These are phyloP conservation scores for Kwoniella botswanensis DNA, from an alignment of 768 basidiomycete genomes.

Conservation along the genomic window DNA sequence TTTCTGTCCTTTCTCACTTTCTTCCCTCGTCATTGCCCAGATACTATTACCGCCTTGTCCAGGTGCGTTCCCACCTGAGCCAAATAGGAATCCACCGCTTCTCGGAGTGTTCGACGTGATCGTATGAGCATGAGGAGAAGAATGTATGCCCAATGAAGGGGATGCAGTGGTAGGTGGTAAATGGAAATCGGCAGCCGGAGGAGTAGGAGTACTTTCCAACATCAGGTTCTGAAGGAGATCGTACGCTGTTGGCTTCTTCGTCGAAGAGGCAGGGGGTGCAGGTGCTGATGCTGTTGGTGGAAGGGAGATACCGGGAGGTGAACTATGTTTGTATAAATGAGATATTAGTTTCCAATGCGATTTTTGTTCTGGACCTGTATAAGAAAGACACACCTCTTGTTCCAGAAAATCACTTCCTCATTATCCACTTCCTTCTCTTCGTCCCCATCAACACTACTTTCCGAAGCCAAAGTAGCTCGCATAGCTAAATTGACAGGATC, in stretches of 20 bases:
- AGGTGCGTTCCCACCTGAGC: conserved; percentile 19
- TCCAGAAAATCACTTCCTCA: conserved; percentile 75
- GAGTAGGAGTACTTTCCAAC: conserved; percentile 24
- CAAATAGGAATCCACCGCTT: conserved; percentile 36
- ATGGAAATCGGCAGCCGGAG: conserved; percentile 3
- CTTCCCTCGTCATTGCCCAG: conserved; percentile 48
- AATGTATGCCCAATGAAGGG: neutral
- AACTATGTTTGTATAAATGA: no score
- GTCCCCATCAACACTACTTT: conserved; percentile 63
- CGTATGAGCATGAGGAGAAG: neutral
- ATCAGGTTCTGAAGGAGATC: conserved; percentile 47
- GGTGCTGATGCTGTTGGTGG: neutral
- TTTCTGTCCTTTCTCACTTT: conserved; percentile 40
- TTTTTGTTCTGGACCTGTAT: neutral
- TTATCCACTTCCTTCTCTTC: conserved; percentile 55
- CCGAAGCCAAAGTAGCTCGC: conserved; percentile 66
- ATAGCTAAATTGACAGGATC: conserved; percentile 71
- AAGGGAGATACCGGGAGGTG: neutral
- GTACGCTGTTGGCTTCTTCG: conserved; percentile 30
- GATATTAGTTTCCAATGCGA: no score
- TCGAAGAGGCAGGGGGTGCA: neutral
- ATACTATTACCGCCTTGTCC: conserved; percentile 32
- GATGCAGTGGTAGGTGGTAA: conserved; percentile 12
- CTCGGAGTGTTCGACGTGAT: neutral
- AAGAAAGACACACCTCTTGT: conserved; percentile 10